A percentile compares a stretch with the other conserved stretches of the same genome.
These are phyloP conservation scores for Pseudogymnoascus sp. DNA, from an alignment of 2,329 filamentous ascomycete species.

Conservation along the genomic window DNA sequence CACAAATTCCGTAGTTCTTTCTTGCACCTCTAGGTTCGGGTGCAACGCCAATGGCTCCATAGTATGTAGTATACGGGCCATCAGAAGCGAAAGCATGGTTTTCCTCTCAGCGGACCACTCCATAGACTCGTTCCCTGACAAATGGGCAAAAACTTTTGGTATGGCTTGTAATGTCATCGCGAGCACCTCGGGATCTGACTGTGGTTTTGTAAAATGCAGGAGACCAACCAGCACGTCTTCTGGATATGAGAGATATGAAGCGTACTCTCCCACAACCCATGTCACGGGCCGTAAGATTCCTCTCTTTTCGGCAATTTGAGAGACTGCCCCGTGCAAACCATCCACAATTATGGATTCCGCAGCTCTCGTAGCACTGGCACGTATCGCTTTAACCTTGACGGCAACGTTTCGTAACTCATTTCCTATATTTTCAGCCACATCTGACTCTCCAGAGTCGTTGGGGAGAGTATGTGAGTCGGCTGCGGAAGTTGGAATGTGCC, in stretches of 20 bases:
- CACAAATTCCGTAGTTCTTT: conserved; percentile 83
- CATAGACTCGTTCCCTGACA: conserved; percentile 55
- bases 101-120: conserved; percentile 68
- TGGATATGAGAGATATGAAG: conserved; percentile 59
- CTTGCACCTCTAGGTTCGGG: conserved; percentile 87
- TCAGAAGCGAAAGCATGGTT: conserved; percentile 64
- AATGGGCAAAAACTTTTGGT: conserved; percentile 71
- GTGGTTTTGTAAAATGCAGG: conserved; percentile 52
- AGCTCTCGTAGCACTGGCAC: conserved; percentile 70
- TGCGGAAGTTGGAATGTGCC: conserved; percentile 27
- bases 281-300: conserved; percentile 66
- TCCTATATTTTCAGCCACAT: conserved; percentile 64
- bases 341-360: conserved; percentile 65
- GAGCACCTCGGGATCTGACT: conserved; percentile 56
- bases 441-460: conserved; percentile 19
- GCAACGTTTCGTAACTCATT: conserved; percentile 82
- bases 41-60: conserved; percentile 72
- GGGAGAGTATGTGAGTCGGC: conserved; percentile 11
- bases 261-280: conserved; percentile 87
- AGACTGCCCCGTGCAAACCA: conserved; percentile 44
- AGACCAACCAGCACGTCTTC: conserved; percentile 66
- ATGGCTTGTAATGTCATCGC: conserved; percentile 74
- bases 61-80: conserved; percentile 73
- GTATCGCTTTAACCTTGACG: conserved; percentile 79
- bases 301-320: conserved; percentile 47